Evolutionary conservation across 2,329 filamentous ascomycete genomes (phyloP).

Genomic region (Furcasterigmium furcatum): DNA sequence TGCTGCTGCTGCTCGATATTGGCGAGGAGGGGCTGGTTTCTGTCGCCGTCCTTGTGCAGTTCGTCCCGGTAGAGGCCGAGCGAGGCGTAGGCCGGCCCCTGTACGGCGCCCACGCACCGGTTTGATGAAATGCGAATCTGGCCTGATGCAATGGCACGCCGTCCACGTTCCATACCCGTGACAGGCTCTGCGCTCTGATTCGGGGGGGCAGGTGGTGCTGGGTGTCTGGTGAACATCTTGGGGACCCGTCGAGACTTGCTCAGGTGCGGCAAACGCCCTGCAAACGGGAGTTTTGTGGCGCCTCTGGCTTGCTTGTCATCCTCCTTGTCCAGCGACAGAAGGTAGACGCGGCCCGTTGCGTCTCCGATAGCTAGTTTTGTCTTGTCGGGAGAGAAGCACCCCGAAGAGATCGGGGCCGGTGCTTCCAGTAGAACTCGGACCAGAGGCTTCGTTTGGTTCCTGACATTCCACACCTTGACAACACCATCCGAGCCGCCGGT

Average conservation of each 20-base stretch:
- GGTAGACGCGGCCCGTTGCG: conserved; percentile 56
- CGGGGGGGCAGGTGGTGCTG: conserved; percentile 29
- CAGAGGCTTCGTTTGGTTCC: conserved; percentile 36
- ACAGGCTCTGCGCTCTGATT: conserved; percentile 12
- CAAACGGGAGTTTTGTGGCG: conserved; percentile 31
- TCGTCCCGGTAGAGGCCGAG: conserved; percentile 44
- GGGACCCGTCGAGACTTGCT: conserved; percentile 37
- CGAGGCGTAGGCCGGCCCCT: conserved; percentile 48
- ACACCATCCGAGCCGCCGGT: conserved; percentile 62
- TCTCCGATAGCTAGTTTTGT: conserved; percentile 57
- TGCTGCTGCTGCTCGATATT: conserved; percentile 41
- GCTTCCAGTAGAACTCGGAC: conserved; percentile 52
- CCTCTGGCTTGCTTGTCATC: conserved; percentile 30
- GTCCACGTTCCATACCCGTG: conserved; percentile 16
- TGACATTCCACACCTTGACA: conserved; percentile 62
- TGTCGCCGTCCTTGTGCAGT: conserved; percentile 43
- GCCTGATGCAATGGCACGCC: conserved; percentile 16
- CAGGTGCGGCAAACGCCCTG: conserved; percentile 12
- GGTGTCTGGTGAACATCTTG: conserved; percentile 47
- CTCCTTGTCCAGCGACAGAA: conserved; percentile 46
- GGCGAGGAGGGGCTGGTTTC: conserved; percentile 39
- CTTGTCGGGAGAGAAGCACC: conserved; percentile 55
- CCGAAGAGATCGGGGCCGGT: conserved; percentile 53
- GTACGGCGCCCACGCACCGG: conserved; percentile 49
- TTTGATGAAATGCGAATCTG: conserved; percentile 40